A percentile compares a stretch with the other conserved stretches of the same genome.
phyloP scores from a whole-genome alignment of 768 basidiomycete species.

The Pholiota molesta region DNA sequence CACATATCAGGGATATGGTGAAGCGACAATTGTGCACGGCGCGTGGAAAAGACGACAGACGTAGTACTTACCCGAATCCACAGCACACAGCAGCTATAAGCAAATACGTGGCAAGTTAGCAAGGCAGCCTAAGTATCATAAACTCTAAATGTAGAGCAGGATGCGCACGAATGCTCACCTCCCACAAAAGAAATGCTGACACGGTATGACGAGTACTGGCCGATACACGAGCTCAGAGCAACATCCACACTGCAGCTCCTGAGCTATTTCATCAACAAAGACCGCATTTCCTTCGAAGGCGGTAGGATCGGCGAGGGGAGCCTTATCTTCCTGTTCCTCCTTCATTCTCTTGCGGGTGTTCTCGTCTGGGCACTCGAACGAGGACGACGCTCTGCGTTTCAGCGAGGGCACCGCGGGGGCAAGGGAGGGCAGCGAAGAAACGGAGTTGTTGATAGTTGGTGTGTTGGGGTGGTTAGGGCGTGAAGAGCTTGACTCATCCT shows the following conservation, averaged over 20 bases:
- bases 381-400: slow-evolving; percentile 67
- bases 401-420: slow-evolving; percentile 24
- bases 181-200: slow-evolving; percentile 91
- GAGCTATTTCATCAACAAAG: slow-evolving; percentile 64
- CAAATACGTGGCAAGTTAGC: slow-evolving; percentile 2
- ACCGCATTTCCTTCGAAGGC: slow-evolving; percentile 18
- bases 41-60: slow-evolving; percentile 10
- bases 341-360: slow-evolving; percentile 64
- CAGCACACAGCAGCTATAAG: slow-evolving; percentile 70
- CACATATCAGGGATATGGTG: neutral
- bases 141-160: slow-evolving; percentile 4
- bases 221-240: slow-evolving; percentile 82
- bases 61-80: slow-evolving; percentile 78
- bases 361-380: slow-evolving; percentile 54
- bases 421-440: slow-evolving; percentile 10
- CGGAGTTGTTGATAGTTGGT: slow-evolving; percentile 7
- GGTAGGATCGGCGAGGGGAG: slow-evolving; percentile 6
- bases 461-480: slow-evolving; percentile 11
- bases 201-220: slow-evolving; percentile 81
- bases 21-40: neutral
- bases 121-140: neutral
- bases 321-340: slow-evolving; percentile 36
- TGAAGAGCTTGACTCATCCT: slow-evolving; percentile 24
- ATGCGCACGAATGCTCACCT: slow-evolving; percentile 50
- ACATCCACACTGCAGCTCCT: slow-evolving; percentile 85